These are phyloP conservation scores for Talaromyces islandicus DNA, from an alignment of 2,329 filamentous ascomycete species.

Conservation along the genomic window DNA sequence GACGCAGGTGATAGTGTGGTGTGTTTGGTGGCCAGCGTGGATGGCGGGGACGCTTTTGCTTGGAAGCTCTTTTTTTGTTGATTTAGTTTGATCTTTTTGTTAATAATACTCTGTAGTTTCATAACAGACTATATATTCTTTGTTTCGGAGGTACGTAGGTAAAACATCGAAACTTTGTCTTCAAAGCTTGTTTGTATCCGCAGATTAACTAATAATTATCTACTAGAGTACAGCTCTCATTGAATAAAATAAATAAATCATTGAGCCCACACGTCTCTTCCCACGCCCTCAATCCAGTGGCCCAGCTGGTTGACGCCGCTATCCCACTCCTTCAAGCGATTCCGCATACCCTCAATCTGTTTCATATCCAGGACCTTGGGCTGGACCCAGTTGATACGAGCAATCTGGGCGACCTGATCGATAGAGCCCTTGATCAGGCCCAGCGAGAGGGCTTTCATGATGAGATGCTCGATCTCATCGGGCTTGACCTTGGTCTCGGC, in stretches of 20 bases:
- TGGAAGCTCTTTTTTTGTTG: slow-evolving; percentile 27
- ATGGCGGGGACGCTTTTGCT: slow-evolving; percentile 49
- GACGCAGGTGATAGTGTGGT: slow-evolving; percentile 85
- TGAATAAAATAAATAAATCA: slow-evolving; percentile 26
- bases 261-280: slow-evolving; percentile 93
- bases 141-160: neutral
- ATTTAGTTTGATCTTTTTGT: neutral
- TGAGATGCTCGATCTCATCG: slow-evolving; percentile 92
- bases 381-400: slow-evolving; percentile 97
- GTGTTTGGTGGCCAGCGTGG: slow-evolving; percentile 95
- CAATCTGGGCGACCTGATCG: slow-evolving; percentile 91
- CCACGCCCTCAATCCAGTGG: slow-evolving; percentile 92
- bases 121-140: no score
- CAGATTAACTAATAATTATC: neutral
- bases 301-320: slow-evolving; percentile 91
- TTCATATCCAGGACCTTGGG: slow-evolving; percentile 94
- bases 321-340: slow-evolving; percentile 87
- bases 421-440: slow-evolving; percentile 87
- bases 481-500: slow-evolving; percentile 86
- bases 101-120: no score
- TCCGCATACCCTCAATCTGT: slow-evolving; percentile 90
- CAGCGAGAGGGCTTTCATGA: slow-evolving; percentile 98
- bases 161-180: neutral
- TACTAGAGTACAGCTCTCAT: neutral
- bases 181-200: neutral